Evolutionary conservation across 495 filamentous ascomycete species (phyloP), one percentile per base, ranked within the genome.

Genomic region (Xylaria telfairii): DNA sequence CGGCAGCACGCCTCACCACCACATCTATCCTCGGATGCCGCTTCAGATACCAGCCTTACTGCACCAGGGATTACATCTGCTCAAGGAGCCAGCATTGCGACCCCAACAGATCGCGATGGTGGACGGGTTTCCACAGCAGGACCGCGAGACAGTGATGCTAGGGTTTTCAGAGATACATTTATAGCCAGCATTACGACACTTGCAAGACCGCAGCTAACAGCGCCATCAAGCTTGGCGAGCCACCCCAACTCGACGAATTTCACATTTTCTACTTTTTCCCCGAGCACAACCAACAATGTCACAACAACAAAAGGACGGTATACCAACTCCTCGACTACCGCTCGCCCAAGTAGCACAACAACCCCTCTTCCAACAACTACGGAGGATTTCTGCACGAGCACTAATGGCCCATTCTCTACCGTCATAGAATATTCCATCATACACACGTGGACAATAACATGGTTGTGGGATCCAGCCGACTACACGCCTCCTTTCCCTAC

Each of bases 391-490:
- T 76, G 74, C 67, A 71, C 76, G 13, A 64, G 51, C 41, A 57
- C 66, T 7, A 39, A 56, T 67, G 76, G 76, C 8, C 59, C 37
- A 1, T 61, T 60, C 17, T 26, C 74, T 21, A 75, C 71, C 1
- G 65, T 76, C 54, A 76, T 75, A 57, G 74, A 66, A 32, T 85
- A 82, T 68, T 81, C 80, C 6, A 74, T 85, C 57, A 70, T 82
- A n/a, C 70, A 85, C 73, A 84, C 83, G 4, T 77, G 76, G 57
- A 85, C 84, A 1, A 76, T 78, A 44, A 85, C 84, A 37, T 84
- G 82, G 81, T 76, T 71, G 41, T 83, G 81, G 19, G 72, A 83
- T 64, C 81, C 82, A 30, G 63, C 68, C 30, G 79, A 83, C 56
- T 85, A 85, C 72, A 83, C 81, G 24, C 79, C 78, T 8, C 79